Conservation (phyloP, 2,329 filamentous ascomycete genomes). For the Hypoxylon rubiginosum region DNA sequence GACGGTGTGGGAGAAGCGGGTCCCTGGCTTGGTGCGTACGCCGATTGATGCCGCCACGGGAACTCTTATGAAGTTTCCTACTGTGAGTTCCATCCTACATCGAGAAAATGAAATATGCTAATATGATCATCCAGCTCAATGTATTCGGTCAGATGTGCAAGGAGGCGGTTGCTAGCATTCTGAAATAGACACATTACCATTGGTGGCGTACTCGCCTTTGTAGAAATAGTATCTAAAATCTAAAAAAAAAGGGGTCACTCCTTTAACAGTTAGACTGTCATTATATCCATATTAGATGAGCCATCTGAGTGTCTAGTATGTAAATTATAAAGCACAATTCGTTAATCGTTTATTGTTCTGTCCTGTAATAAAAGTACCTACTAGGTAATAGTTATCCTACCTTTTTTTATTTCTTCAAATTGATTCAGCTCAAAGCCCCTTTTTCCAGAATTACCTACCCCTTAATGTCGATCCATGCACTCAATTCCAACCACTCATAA, state of each 20-base stretch:
- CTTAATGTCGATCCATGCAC: too few species aligned
- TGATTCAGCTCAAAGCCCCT: not conserved
- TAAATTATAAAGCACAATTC: not conserved
- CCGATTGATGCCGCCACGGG: not conserved
- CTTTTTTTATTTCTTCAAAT: too few species aligned
- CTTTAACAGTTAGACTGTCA: not conserved
- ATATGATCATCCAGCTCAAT: not conserved
- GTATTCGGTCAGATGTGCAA: conserved; percentile 4
- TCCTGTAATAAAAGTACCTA: too few species aligned
- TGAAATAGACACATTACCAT: not conserved
- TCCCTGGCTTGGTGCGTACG: not conserved
- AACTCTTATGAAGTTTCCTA: not conserved
- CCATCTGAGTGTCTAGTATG: not conserved
- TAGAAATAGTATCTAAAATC: too few species aligned
- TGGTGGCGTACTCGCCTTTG: not conserved
- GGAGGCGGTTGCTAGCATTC: conserved; percentile 1
- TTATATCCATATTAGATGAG: not conserved
- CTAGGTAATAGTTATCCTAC: too few species aligned
- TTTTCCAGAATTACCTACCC: too few species aligned
- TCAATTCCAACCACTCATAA: too few species aligned
- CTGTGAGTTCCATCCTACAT: not conserved
- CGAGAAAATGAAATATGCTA: not conserved
- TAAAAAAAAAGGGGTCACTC: conserved; percentile 2
- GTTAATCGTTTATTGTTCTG: not conserved
- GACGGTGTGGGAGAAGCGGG: not conserved